These are phyloP conservation scores for Trichoderma oligosporum DNA, from an alignment of 2,329 filamentous ascomycete species.

Conservation along the genomic window DNA sequence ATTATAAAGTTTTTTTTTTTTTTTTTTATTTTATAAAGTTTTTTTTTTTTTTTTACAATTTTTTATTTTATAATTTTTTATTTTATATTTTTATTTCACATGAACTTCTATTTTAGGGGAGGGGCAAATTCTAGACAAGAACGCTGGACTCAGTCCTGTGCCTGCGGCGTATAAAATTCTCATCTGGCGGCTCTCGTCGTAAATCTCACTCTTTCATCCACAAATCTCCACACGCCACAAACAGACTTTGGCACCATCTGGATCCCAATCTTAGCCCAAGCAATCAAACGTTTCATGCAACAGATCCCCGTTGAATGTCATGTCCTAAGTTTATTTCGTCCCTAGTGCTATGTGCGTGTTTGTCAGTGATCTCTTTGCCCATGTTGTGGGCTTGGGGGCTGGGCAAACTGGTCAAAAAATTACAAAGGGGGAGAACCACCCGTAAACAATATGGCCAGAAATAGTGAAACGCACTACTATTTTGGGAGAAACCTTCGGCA, in stretches of 20 bases:
- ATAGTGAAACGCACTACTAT: conserved; percentile 16
- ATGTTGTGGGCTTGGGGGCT: neutral
- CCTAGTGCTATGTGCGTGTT: neutral
- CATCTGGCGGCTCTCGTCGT: too few relatives aligned
- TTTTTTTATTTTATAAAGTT: too few relatives aligned
- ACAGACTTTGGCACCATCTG: conserved; percentile 20
- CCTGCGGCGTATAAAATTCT: conserved; percentile 1
- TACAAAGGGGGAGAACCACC: neutral
- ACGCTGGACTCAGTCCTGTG: conserved; percentile 9
- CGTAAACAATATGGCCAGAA: neutral
- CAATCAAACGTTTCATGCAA: too few relatives aligned
- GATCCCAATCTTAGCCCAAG: neutral
- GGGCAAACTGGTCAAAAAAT: neutral
- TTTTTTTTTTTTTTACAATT: too few relatives aligned
- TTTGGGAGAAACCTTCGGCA: neutral
- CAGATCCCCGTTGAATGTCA: too few relatives aligned
- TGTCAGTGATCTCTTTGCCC: neutral
- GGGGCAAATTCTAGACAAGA: neutral
- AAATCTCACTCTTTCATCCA: neutral
- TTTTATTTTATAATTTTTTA: too few relatives aligned
- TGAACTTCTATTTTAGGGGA: neutral
- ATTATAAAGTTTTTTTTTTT: neutral
- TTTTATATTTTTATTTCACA: too few relatives aligned
- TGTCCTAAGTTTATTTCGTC: neutral
- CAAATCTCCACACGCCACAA: conserved; percentile 3